Percentiles rank a stretch among this genome's conserved stretches.
These are phyloP conservation scores for Picea engelmannii DNA, from an alignment of 83 land plant species.

Conservation along the genomic window DNA sequence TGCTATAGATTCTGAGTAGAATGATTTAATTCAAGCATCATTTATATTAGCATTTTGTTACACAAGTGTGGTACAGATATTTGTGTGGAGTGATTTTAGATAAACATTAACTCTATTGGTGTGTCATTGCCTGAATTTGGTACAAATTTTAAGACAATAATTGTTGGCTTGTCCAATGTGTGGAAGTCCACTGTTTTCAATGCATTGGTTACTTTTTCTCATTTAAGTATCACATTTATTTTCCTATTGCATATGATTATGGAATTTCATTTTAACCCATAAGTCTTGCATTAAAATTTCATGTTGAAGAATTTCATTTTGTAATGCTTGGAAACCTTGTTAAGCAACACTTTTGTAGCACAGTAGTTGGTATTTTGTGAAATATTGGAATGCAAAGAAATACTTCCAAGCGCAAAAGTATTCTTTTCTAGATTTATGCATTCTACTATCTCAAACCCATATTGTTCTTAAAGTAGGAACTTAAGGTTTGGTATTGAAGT, in stretches of 20 bases:
- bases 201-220: slow-evolving; percentile 64
- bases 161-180: slow-evolving; percentile 97
- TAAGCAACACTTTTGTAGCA: background rate
- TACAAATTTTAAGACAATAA: slow-evolving; percentile 93
- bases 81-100: too few species aligned
- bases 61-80: too few species aligned
- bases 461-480: background rate
- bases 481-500: background rate
- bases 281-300: background rate
- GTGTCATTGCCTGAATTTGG: background rate
- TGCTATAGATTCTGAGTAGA: too few species aligned
- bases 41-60: too few species aligned
- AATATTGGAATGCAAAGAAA: background rate
- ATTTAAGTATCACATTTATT: background rate
- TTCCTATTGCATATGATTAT: background rate
- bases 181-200: slow-evolving; percentile 99
- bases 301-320: background rate
- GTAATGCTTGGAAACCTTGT: background rate
- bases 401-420: background rate
- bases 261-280: background rate
- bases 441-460: background rate
- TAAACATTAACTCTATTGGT: too few species aligned
- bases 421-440: background rate
- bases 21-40: too few species aligned
- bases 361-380: background rate